Percentiles rank a stretch among this genome's conserved stretches.
Conservation (phyloP, 2,329 filamentous ascomycete species). For the Trichoderma endophyticum region DNA sequence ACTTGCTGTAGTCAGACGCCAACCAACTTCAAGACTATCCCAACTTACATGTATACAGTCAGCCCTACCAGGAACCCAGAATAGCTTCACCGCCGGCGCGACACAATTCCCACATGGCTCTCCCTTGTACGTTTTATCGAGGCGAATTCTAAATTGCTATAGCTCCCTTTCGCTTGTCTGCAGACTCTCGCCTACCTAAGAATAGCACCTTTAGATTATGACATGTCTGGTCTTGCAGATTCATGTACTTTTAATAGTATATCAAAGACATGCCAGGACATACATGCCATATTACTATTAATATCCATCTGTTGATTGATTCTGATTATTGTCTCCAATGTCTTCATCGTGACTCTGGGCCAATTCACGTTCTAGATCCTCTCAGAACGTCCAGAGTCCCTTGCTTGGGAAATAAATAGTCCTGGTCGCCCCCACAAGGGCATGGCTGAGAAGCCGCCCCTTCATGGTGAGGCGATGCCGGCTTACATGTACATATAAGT, state of each 20-base stretch:
- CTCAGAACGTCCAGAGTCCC: neutral
- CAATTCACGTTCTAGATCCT: neutral
- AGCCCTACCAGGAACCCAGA: slow-evolving; percentile 10
- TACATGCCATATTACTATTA: neutral
- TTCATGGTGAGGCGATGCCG: neutral
- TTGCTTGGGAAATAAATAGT: neutral
- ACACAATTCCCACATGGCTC: neutral
- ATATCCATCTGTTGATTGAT: neutral
- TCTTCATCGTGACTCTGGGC: neutral
- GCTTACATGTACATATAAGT: neutral
- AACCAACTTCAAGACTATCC: neutral
- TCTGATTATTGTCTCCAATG: neutral
- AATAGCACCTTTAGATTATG: neutral
- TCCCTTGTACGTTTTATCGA: neutral
- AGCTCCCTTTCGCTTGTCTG: neutral
- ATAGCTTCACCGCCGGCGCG: slow-evolving; percentile 1
- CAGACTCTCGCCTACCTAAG: neutral
- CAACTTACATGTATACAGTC: neutral
- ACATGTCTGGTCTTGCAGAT: neutral
- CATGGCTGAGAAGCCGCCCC: neutral
- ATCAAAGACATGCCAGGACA: neutral
- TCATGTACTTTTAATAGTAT: neutral
- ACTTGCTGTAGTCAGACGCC: neutral
- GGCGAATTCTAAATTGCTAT: neutral
- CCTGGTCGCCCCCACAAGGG: slow-evolving; percentile 1